Base-by-base conservation (phyloP, 441 rosid genomes). In the Dalechampia spathulata region DNA sequence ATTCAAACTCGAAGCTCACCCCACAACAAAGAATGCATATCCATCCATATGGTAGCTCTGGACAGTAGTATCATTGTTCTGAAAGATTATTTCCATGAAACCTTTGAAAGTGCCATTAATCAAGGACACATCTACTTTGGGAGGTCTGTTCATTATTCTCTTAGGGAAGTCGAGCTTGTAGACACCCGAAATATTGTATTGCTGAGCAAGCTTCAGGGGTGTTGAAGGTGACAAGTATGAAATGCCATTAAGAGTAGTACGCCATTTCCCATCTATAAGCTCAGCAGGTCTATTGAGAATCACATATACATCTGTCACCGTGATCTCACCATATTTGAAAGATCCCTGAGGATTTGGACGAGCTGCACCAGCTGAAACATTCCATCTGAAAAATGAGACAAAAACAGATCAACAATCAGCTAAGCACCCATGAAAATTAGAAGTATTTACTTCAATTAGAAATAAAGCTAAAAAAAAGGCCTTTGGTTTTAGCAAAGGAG, bases 341-440 rank as follows among this genome's bases (percentile, higher is more conserved):
- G 97, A 90, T 44, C 97, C 96, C 48, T 85, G 96, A 19, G 97
- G 96, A 75, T 90, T 90, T 34, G 96, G 96, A 10, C 97, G 83
- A 25, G 97, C 94, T 71, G 89, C 97, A 52, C 97, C 75, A 55
- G 97, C 90, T 52, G 96, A 77, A 50, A 83, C 75, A 56, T 90
- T 90, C 87, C 84, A 79, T 78, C 96, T 86, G 80, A 34, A 53
- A 51, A 21, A 13, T 16, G 50, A 20, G 22, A 28, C 41, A 55
- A 49, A 41, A 55, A 48, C 12, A 23, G 12, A 41, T 42, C 7
- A 61, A 54, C 47, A 52, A 58, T 52, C 41, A 57, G 51, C 51
- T 17, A 19, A 39, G 2, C 10, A 25, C 48, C 23, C 5, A 38
- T 21, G 30, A 44, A 57, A 58, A 54, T 42, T n/a, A 62, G 50